Conservation (phyloP, 2,329 filamentous ascomycete genomes). For the Ophiostoma triangulosporum region DNA sequence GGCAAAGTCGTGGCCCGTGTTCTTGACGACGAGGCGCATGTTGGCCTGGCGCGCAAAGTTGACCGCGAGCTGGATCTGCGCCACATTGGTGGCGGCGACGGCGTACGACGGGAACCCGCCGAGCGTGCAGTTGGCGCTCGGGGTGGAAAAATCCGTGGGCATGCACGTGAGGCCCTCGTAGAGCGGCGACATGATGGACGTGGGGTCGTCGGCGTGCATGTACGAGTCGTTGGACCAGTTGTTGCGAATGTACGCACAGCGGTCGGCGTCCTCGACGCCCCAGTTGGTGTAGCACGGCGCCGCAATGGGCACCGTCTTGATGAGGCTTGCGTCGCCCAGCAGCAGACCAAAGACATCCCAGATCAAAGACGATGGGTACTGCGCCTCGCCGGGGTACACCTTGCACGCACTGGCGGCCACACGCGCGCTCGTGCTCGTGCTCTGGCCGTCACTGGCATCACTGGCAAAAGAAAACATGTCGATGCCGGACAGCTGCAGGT, state of each 20-base stretch:
- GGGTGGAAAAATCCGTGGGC: conserved; percentile 16
- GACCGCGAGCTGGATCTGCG: conserved; percentile 32
- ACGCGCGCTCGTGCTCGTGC: background rate
- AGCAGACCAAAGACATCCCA: conserved; percentile 41
- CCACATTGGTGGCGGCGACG: conserved; percentile 27
- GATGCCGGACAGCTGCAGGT: conserved; percentile 9
- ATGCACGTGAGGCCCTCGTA: conserved; percentile 27
- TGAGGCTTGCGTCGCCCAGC: conserved; percentile 31
- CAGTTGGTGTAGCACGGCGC: conserved; percentile 35
- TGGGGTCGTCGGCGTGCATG: conserved; percentile 24
- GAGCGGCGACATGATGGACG: conserved; percentile 27
- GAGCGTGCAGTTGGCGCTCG: conserved; percentile 15
- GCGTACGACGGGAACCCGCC: conserved; percentile 31
- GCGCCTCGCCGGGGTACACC: conserved; percentile 31
- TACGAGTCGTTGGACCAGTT: conserved; percentile 22
- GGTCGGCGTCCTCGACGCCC: conserved; percentile 27
- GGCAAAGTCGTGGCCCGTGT: conserved; percentile 40
- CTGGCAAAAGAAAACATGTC: conserved; percentile 12
- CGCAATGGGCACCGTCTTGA: conserved; percentile 39
- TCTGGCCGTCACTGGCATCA: no score
- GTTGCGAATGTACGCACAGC: conserved; percentile 26
- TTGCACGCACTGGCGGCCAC: conserved; percentile 12
- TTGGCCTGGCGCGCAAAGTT: conserved; percentile 33
- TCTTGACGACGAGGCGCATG: conserved; percentile 35
- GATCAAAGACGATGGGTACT: conserved; percentile 33